Evolutionary conservation across 108 stramenopile species (phyloP), one percentile per base, ranked within the genome.

Genomic region (Nitzschia sp.): DNA sequence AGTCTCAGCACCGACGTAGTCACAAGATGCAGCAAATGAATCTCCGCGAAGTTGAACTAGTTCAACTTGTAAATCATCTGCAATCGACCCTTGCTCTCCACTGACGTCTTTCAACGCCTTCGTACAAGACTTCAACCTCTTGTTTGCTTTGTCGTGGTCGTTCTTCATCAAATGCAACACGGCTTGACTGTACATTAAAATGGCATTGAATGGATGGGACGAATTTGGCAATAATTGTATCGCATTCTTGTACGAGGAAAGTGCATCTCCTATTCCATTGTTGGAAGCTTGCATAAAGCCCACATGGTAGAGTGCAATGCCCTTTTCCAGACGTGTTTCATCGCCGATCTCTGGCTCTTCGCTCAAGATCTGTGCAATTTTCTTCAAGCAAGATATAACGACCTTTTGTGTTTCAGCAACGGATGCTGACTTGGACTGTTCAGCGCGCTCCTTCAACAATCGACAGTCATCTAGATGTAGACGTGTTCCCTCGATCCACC

Each of bases 201-300:
- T 63, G 24, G 71, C 83, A 25, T 70, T 54, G 51, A 80, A 65
- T 21, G 48, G 72, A 42, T 79, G 66, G 37, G 58, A 53, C 8
- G 76, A 20, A 12, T 76, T 67, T 12, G 70, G 57, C 17, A 80
- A 59, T 21, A 87, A 65, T 26, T 75, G 55, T 26, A 74, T 42
- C 21, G 79, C 82, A 26, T 66, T 53, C 25, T 80, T 79, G 40
- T 77, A 83, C n/a, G 73, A 75, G 8, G 51, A 48, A 14, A 79
- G 54, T 20, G 86, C 79, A n/a, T 76, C 59, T 19, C 57, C 56
- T 60, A 67, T 74, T 17, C 68, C 72, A 8, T 62, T 51, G 38
- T 75, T 64, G 21, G 75, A 80, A 7, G 83, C 73, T 21, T 84
- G 70, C 2, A 65, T 69, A n/a, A 80, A 51, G 29, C 73, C 79